phyloP scores from a whole-genome alignment of 129 eudicot genomes.

The Tanacetum coccineum region DNA sequence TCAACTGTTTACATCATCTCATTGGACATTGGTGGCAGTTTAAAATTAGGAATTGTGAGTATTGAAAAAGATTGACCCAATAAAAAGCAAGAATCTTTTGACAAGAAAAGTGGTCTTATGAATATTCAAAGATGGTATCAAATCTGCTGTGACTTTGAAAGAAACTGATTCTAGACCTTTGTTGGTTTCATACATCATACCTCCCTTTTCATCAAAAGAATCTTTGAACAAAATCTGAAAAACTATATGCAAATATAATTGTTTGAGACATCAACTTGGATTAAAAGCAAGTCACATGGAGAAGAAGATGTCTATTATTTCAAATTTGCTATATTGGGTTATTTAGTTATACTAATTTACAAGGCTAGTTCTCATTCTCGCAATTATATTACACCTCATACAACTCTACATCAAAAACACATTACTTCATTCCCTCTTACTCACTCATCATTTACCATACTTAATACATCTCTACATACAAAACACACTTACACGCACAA shows the following conservation, averaged over 20 bases:
- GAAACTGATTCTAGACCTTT: conserved; percentile 24
- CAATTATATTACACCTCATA: no score
- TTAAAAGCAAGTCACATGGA: no score
- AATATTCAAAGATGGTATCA: conserved; percentile 32
- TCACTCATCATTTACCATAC: no score
- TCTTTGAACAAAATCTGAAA: background rate
- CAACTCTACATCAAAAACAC: no score
- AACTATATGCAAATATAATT: background rate
- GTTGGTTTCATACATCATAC: conserved; percentile 25
- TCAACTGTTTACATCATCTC: background rate
- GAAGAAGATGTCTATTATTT: no score
- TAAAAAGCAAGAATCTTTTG: conserved; percentile 36
- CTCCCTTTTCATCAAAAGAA: background rate
- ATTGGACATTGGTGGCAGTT: conserved; percentile 15
- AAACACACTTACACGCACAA: no score
- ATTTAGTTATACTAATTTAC: no score
- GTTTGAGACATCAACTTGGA: no score
- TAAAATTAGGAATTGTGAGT: conserved; percentile 22
- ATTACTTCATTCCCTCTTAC: no score
- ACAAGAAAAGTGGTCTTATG: conserved; percentile 29
- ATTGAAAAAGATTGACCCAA: conserved; percentile 19
- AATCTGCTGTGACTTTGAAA: conserved; percentile 20
- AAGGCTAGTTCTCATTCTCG: no score
- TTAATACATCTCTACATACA: no score
- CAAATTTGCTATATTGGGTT: no score